Conservation (phyloP, 441 rosid species). For the Theobroma grandiflorum region DNA sequence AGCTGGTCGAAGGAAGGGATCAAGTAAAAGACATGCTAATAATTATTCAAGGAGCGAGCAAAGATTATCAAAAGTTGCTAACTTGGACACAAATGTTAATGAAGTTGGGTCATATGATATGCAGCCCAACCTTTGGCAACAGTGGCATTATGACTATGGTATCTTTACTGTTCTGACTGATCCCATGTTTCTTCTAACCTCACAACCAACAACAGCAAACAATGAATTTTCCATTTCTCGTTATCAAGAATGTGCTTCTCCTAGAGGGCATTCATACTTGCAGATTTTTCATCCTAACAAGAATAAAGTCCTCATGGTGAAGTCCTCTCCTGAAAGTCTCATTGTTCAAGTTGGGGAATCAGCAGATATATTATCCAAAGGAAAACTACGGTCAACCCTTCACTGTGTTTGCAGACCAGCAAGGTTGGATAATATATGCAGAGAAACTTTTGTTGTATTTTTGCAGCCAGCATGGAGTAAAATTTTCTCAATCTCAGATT, state of each 20-base stretch:
- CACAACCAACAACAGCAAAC: constrained; percentile 27
- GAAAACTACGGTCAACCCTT: constrained; percentile 80
- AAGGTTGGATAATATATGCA: constrained; percentile 61
- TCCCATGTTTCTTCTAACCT: constrained; percentile 72
- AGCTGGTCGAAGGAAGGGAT: constrained; percentile 39
- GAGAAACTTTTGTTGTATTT: constrained; percentile 87
- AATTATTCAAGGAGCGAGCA: constrained; percentile 28
- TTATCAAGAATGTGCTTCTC: constrained; percentile 52
- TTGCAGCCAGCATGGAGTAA: constrained; percentile 90
- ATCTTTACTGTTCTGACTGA: constrained; percentile 88
- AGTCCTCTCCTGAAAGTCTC: constrained; percentile 76
- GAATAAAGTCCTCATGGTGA: constrained; percentile 62
- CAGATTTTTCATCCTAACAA: constrained; percentile 63
- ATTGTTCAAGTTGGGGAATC: constrained; percentile 90
- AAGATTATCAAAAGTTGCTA: constrained; percentile 24
- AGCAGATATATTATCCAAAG: constrained; percentile 78
- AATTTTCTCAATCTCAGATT: constrained; percentile 59
- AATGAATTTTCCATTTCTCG: constrained; percentile 29
- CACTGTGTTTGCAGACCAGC: constrained; percentile 78
- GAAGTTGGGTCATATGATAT: constrained; percentile 35
- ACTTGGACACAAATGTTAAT: constrained; percentile 28
- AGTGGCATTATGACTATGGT: constrained; percentile 96
- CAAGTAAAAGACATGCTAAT: constrained; percentile 31
- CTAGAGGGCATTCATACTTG: constrained; percentile 58
- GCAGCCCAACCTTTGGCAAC: constrained; percentile 74